Conservation (phyloP, 2,329 filamentous ascomycete genomes). For the Erysiphe pulchra region DNA sequence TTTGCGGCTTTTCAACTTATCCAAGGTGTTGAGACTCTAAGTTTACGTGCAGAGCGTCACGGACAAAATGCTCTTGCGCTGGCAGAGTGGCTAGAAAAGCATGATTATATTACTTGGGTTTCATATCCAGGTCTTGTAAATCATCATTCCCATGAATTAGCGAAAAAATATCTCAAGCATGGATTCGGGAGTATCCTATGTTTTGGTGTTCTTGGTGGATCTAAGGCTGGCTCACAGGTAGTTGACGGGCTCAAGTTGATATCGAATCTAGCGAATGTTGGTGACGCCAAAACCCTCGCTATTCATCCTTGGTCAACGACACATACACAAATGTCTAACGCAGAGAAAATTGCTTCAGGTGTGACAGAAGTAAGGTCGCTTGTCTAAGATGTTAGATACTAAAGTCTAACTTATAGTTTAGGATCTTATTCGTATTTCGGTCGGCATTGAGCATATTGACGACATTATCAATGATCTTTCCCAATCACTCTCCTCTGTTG, state of each 20-base stretch:
- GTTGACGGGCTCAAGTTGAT: constrained; percentile 91
- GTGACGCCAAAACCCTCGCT: constrained; percentile 80
- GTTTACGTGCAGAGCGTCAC: constrained; percentile 63
- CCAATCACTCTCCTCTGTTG: constrained; percentile 27
- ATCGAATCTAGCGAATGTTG: constrained; percentile 87
- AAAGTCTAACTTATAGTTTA: constrained; percentile 13
- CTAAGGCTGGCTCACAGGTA: constrained; percentile 56
- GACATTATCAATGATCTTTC: constrained; percentile 92
- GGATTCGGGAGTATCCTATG: constrained; percentile 80
- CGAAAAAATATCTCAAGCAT: constrained; percentile 64
- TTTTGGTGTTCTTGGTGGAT: constrained; percentile 80
- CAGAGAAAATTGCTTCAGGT: constrained; percentile 58
- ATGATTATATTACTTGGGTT: constrained; percentile 72
- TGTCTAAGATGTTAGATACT: neutral
- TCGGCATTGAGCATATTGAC: constrained; percentile 89
- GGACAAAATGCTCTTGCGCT: constrained; percentile 60
- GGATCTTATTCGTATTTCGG: constrained; percentile 84
- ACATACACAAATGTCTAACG: constrained; percentile 67
- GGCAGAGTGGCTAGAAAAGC: constrained; percentile 61
- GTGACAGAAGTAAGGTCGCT: constrained; percentile 39
- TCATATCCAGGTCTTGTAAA: constrained; percentile 72
- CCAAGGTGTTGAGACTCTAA: constrained; percentile 72
- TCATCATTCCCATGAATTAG: constrained; percentile 54
- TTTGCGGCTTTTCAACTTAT: constrained; percentile 85
- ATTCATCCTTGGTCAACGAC: constrained; percentile 93